Base-by-base conservation (phyloP, 352 stramenopile species). In the Globisporangium cylindrosporum region DNA sequence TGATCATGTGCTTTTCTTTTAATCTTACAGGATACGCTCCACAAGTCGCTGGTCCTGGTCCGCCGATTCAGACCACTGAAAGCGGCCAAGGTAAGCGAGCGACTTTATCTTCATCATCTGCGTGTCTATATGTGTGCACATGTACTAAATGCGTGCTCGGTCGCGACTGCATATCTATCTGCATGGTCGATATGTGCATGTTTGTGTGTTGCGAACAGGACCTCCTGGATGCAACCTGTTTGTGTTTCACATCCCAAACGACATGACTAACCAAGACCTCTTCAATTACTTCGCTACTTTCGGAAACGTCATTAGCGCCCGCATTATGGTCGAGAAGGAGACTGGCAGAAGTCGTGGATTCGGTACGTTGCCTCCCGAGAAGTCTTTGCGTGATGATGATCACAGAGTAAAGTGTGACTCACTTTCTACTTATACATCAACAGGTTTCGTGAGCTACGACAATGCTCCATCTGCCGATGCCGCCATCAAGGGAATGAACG, bases 171-270 rank as follows among this genome's bases (percentile, higher is more conserved):
- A 68, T 59, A 41, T 66, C 36, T 32, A 63, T 85, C 70, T 85
- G 72, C 64, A 63, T 83, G 75, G 72, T 79, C 68, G 64, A 81
- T 80, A 66, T 79, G 64, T 83, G 73, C 76, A 67, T 81, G 61
- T 81, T 71, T 77, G n/a, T 69, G 41, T 81, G 49, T 68, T 73
- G 70, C 71, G 53, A 71, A 67, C 74, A 95, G 93, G 94, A 73
- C 95, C 95, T 62, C 92, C 95, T 85, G 94, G 94, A 73, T 97
- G 94, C 74, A 99, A 99, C 81, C 80, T 99, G 25, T 99, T 99
- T 88, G 93, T 99, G 66, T 99, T 99, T 87, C 94, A 99, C 80
- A 98, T 99, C 83, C 97, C 97, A 69, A 98, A 98, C 89, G 90
- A 98, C 74, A 98, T 98, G 80, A 97, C 93, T 75, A 98, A 99